Conservation (phyloP, 441 rosid species). For the Codiaeum variegatum region DNA sequence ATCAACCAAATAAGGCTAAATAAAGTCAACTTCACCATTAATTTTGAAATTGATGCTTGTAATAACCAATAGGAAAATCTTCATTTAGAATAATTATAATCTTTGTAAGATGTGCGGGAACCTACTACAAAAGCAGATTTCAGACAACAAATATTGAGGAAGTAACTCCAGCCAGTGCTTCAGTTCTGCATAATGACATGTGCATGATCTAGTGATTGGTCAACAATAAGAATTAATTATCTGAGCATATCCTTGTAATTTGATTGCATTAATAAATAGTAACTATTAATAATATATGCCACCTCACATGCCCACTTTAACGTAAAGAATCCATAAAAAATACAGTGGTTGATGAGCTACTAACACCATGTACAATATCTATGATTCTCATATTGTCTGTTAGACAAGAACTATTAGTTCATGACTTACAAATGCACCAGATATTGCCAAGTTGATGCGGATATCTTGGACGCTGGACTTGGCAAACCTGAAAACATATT, state of each 20-base stretch:
- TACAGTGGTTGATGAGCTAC: background rate
- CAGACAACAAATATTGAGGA: background rate
- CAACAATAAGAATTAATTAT: background rate
- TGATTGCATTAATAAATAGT: background rate
- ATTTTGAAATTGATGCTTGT: background rate
- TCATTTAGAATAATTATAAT: background rate
- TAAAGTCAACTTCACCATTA: background rate
- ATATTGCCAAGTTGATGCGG: constrained; percentile 78
- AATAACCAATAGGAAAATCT: background rate
- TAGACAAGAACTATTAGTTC: background rate
- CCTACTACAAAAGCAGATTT: background rate
- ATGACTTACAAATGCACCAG: constrained; percentile 82
- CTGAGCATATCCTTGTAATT: background rate
- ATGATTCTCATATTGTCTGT: constrained; percentile 4
- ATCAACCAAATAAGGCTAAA: background rate
- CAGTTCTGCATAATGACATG: background rate
- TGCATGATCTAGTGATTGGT: background rate
- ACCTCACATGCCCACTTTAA: background rate
- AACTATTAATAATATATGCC: background rate
- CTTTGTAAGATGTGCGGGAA: background rate
- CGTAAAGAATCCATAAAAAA: background rate
- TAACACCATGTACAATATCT: background rate
- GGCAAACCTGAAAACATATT: constrained; percentile 52
- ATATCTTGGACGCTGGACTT: constrained; percentile 58
- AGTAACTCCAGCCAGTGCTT: background rate